A percentile compares a stretch with the other conserved stretches of the same genome.
Evolutionary conservation across 768 basidiomycete genomes (phyloP).

Genomic region (Collybia sordida): DNA sequence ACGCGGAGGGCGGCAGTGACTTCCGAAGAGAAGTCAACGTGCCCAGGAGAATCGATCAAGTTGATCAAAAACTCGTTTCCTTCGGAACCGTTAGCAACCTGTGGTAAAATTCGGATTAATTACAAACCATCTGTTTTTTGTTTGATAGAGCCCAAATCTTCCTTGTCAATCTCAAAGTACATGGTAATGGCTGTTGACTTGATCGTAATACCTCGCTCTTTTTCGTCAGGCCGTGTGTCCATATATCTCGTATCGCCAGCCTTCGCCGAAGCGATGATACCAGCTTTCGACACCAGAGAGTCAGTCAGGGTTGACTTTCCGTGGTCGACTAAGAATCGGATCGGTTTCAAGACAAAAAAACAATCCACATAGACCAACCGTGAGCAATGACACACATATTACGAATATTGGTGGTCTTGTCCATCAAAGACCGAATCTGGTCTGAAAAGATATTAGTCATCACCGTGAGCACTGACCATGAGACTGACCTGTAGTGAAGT

Average conservation of each 20-base stretch:
- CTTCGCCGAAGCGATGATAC: conserved; percentile 92
- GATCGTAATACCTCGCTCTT: conserved; percentile 99
- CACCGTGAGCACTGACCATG: not conserved
- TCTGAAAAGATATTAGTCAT: conserved; percentile 40
- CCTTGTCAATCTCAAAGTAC: conserved; percentile 95
- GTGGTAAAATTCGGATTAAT: not conserved
- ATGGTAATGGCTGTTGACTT: conserved; percentile 99
- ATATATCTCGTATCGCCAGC: conserved; percentile 96
- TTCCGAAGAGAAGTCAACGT: conserved; percentile 99
- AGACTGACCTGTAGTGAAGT: conserved; percentile 75
- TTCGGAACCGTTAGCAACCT: conserved; percentile 17
- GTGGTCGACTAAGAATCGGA: conserved; percentile 77
- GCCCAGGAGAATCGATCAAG: conserved; percentile 98
- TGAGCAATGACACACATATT: conserved; percentile 94
- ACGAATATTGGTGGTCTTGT: conserved; percentile 86
- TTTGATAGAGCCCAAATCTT: conserved; percentile 78
- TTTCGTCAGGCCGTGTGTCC: conserved; percentile 95
- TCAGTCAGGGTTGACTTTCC: conserved; percentile 99
- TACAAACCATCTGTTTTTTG: conserved; percentile 88
- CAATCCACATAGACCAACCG: conserved; percentile 43
- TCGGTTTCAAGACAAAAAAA: not conserved
- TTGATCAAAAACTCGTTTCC: conserved; percentile 99
- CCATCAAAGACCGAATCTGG: conserved; percentile 86
- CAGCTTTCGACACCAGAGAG: conserved; percentile 96
- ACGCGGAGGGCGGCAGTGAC: conserved; percentile 99